phyloP scores from a whole-genome alignment of 2,329 filamentous ascomycete species.

The Grosmannia serpens region DNA sequence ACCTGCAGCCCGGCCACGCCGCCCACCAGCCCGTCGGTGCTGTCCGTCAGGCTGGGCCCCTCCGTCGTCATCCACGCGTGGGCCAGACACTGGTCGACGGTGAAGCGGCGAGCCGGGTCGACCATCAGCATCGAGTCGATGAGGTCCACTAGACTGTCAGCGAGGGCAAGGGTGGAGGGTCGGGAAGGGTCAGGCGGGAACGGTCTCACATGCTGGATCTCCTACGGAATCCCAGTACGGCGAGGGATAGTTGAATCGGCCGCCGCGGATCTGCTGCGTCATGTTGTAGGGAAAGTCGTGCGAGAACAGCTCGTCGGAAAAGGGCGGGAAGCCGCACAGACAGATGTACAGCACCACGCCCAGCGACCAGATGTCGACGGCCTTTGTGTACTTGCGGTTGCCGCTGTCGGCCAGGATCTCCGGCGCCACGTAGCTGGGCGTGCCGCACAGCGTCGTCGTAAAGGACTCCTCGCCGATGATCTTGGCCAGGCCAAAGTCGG shows the following conservation, averaged over 20 bases:
- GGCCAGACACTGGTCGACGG: constrained; percentile 78
- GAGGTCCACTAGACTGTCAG: constrained; percentile 51
- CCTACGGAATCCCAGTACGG: constrained; percentile 90
- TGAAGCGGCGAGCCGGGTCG: constrained; percentile 70
- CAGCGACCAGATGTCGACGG: constrained; percentile 92
- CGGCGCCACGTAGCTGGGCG: constrained; percentile 93
- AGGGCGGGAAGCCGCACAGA: constrained; percentile 91
- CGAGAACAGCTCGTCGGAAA: constrained; percentile 84
- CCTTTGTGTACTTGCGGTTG: constrained; percentile 81
- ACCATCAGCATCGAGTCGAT: constrained; percentile 94
- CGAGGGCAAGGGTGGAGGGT: not conserved
- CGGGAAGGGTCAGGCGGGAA: not conserved
- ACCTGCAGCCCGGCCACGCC: constrained; percentile 76
- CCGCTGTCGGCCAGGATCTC: constrained; percentile 80
- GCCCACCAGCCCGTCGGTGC: constrained; percentile 85
- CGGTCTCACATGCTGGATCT: constrained; percentile 58
- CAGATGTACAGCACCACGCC: constrained; percentile 98
- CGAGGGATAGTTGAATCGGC: constrained; percentile 85
- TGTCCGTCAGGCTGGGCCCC: constrained; percentile 57
- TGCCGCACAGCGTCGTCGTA: constrained; percentile 90
- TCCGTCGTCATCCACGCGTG: constrained; percentile 78
- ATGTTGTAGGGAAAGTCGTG: constrained; percentile 74
- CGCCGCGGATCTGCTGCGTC: constrained; percentile 80
- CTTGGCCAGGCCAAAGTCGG: constrained; percentile 93
- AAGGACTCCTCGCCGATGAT: constrained; percentile 98